Evolutionary conservation across 768 basidiomycete genomes (phyloP), one percentile per base, ranked within the genome.

Genomic region (Tylopilus vinaceipallidus): DNA sequence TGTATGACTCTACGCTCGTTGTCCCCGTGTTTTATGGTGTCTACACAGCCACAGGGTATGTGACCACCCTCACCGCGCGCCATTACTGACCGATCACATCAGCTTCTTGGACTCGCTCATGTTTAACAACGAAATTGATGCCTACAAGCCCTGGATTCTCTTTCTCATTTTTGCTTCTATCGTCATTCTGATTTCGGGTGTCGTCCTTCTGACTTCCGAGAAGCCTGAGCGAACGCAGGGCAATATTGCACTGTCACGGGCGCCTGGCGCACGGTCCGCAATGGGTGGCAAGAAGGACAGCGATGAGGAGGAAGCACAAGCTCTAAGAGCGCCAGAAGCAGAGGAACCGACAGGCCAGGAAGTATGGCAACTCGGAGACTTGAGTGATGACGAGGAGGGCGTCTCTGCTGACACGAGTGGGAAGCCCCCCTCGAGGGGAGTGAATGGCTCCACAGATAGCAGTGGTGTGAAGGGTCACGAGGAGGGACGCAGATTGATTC

Each of bases 1-100:
- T 90, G 9, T 95, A 95, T 58, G 94, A 93, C 61, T 91, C 88
- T 16, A 91, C 90, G 0, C 69, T 97, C 1, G 92, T 97, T 16
- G 94, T 97, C 0, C 95, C 95, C 0, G 86, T 95, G 13, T 97
- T 98, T 65, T 98, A 95, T 63, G 92, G 92, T 10, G 84, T 93
- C 10, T 95, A 94, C 62, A 94, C 91, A 0, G 88, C 87, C 3
- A 77, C 81, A 20, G 90, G 91, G 81, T 89, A 64, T 38, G 78
- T 70, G 32, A 3, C n/a, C n/a, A 45, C 16, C 19, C 24, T 29
- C 23, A 10, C 1, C 7, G 20, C 32, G 19, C 44, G 47, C 36
- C 32, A 43, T 10, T 45, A 49, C 37, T 59, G 14, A 62, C 45
- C 26, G 32, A 46, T 40, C 22, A 8, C 14, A 6, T 30, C 17